Base-by-base conservation (phyloP, 2,329 filamentous ascomycete genomes). In the Immersiporthe knoxdaviesiana region DNA sequence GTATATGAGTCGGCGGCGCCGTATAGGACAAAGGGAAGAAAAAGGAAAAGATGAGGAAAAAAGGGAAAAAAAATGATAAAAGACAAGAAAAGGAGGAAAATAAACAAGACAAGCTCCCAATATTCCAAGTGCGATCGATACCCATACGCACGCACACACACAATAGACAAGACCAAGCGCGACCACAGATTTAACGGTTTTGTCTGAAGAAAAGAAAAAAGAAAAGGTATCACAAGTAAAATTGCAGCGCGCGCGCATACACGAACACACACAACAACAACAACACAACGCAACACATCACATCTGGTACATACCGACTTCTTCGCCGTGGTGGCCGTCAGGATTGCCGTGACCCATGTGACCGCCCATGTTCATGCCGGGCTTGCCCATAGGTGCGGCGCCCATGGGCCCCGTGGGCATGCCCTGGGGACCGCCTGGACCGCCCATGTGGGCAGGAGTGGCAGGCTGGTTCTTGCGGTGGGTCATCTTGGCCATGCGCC, bases 281-380 rank as follows among this genome's bases (percentile, higher is more conserved):
- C 44, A 47, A 47, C 44, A 47, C 72, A n/a, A n/a, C n/a, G n/a
- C n/a, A n/a, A 76, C 69, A 77, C 74, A 87, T 93, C 89, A 96
- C 90, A 96, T 93, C 86, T 94, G 92, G 87, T 93, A 91, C 94
- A 97, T 97, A 97, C 94, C 94, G 90, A 94, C 94, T 88, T 96
- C 92, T 79, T 86, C 87, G 81, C 88, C 86, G 78, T 88, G 87
- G 78, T 83, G 85, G 78, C 88, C 90, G 78, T 92, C 91, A 70
- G 86, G 85, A 77, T 92, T 90, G 72, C 86, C 85, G 80, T 93
- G 94, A 81, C 96, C 92, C 81, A 88, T 85, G 71, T 83, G 81
- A 75, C 90, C 88, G 88, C 94, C 89, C 79, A 84, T 86, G 73
- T 84, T 82, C 80, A 92, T 85, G 73, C 86, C 87, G 74, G 89